Evolutionary conservation across 306 rosid genomes (phyloP).

Genomic region (Fragaria iinumae): DNA sequence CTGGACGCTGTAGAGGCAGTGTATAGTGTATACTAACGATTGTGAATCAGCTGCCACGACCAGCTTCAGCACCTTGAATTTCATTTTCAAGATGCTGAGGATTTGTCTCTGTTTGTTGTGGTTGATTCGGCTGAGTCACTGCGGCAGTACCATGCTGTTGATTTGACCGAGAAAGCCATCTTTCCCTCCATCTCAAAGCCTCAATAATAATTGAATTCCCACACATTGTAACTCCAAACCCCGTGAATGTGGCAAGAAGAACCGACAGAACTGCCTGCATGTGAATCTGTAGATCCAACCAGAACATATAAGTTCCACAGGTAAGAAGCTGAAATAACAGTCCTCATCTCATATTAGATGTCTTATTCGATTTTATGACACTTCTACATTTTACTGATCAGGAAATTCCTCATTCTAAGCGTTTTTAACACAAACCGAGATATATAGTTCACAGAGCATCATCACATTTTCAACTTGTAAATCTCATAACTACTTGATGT

Average conservation of each 20-base stretch:
- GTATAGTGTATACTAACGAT: background rate
- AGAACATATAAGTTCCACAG: slow-evolving; percentile 1
- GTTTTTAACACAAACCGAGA: background rate
- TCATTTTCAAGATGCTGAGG: slow-evolving; percentile 34
- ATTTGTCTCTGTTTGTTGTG: slow-evolving; percentile 32
- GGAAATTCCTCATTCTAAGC: background rate
- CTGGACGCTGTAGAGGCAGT: slow-evolving; percentile 3
- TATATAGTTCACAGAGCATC: background rate
- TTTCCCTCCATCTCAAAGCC: slow-evolving; percentile 44
- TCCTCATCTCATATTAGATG: slow-evolving; percentile 1
- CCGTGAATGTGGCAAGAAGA: slow-evolving; percentile 67
- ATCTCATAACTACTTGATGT: background rate
- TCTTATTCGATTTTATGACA: background rate
- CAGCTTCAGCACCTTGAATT: slow-evolving; percentile 23
- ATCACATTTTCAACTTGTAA: background rate
- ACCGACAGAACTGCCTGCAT: slow-evolving; percentile 65
- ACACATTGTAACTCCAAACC: slow-evolving; percentile 71
- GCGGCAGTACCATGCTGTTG: slow-evolving; percentile 31
- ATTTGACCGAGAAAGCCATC: slow-evolving; percentile 30
- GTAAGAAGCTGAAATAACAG: background rate
- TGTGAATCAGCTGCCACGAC: slow-evolving; percentile 25
- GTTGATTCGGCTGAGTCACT: slow-evolving; percentile 24
- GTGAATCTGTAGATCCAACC: slow-evolving; percentile 47
- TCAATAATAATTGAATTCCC: slow-evolving; percentile 44
- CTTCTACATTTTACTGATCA: background rate